phyloP scores from a whole-genome alignment of 352 stramenopile species.

The Globisporangium sylvaticum region DNA sequence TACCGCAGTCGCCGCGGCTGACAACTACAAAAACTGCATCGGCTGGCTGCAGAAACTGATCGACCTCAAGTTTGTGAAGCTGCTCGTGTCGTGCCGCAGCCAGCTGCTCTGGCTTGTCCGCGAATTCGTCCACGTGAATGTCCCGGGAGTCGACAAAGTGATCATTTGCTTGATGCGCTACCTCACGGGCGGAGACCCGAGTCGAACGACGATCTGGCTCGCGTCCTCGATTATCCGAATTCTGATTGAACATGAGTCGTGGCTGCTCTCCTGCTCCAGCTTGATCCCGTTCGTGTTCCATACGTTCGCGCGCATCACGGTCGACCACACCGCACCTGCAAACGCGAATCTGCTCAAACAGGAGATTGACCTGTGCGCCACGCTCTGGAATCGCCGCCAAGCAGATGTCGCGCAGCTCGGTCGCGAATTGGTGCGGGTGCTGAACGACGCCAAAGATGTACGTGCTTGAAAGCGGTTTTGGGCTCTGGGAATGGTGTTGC shows the following conservation, averaged over 20 bases:
- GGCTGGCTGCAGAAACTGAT: slow-evolving; percentile 79
- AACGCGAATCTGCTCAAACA: slow-evolving; percentile 70
- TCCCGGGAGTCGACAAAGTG: slow-evolving; percentile 64
- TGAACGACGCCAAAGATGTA: slow-evolving; percentile 81
- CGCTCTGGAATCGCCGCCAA: slow-evolving; percentile 67
- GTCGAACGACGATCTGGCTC: slow-evolving; percentile 71
- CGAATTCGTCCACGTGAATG: slow-evolving; percentile 74
- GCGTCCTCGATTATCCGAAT: slow-evolving; percentile 76
- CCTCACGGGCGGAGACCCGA: slow-evolving; percentile 57
- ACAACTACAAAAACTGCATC: slow-evolving; percentile 79
- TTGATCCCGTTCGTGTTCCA: slow-evolving; percentile 83
- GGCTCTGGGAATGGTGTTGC: not conserved
- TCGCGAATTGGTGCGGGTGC: slow-evolving; percentile 71
- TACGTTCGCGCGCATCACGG: slow-evolving; percentile 65
- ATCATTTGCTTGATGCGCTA: slow-evolving; percentile 77
- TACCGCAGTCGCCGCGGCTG: slow-evolving; percentile 40
- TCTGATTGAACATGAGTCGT: slow-evolving; percentile 73
- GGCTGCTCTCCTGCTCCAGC: slow-evolving; percentile 64
- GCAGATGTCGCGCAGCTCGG: slow-evolving; percentile 63
- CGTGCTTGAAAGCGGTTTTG: slow-evolving; percentile 1
- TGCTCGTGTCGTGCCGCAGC: slow-evolving; percentile 67
- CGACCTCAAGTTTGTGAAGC: slow-evolving; percentile 77
- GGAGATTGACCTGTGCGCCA: slow-evolving; percentile 74
- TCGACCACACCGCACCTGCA: slow-evolving; percentile 51
- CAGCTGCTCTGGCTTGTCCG: slow-evolving; percentile 79